phyloP scores from a whole-genome alignment of 345 rosid species.

The Pugionium cornutum region DNA sequence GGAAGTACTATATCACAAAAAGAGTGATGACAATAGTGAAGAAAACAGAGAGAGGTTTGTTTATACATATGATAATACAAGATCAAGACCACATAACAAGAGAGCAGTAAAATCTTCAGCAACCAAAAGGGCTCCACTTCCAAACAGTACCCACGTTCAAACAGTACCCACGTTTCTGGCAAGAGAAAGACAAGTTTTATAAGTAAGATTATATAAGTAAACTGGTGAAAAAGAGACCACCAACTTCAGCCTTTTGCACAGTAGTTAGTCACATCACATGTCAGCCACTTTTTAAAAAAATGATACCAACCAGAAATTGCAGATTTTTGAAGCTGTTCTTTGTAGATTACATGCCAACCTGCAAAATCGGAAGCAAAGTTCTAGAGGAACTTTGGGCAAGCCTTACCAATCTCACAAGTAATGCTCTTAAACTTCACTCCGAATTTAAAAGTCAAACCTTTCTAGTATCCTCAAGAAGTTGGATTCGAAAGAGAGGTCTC shows the following conservation, averaged over 20 bases:
- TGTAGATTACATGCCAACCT: slow-evolving; percentile 31
- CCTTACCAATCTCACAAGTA: slow-evolving; percentile 22
- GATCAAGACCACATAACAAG: not conserved
- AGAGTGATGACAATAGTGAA: not conserved
- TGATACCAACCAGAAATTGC: too few species aligned
- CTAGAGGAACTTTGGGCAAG: not conserved
- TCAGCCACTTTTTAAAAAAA: slow-evolving; percentile 7
- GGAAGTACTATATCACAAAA: not conserved
- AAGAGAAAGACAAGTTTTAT: not conserved
- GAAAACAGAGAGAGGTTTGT: slow-evolving; percentile 13
- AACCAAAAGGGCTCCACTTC: slow-evolving; percentile 18
- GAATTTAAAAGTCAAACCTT: slow-evolving; percentile 25
- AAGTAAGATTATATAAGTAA: too few species aligned
- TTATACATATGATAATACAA: slow-evolving; percentile 22
- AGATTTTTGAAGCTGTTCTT: too few species aligned
- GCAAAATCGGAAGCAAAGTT: slow-evolving; percentile 27
- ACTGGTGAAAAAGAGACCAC: slow-evolving; percentile 16
- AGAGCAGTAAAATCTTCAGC: slow-evolving; percentile 22
- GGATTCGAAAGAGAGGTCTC: slow-evolving; percentile 34
- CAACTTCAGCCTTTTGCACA: slow-evolving; percentile 5
- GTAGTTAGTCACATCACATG: not conserved
- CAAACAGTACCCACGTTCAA: slow-evolving; percentile 1
- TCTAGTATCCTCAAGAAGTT: slow-evolving; percentile 22
- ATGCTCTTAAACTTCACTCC: slow-evolving; percentile 11
- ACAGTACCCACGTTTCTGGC: slow-evolving; percentile 3